phyloP scores from a whole-genome alignment of 2,329 filamentous ascomycete species.

The Trichoderma brevicompactum region DNA sequence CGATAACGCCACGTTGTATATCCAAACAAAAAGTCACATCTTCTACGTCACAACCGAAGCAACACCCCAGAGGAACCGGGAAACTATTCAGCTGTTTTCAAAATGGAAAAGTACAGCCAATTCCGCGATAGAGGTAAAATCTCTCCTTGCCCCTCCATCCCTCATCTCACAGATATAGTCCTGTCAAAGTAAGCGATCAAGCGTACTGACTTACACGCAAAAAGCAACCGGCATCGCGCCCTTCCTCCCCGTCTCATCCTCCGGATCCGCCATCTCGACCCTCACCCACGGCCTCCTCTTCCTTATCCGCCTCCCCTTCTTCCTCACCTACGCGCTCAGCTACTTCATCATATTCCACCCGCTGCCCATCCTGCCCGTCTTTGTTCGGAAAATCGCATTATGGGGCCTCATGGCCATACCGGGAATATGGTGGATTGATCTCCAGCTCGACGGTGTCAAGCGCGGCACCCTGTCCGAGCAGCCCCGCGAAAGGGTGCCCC shows the following conservation, averaged over 20 bases:
- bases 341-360: conserved; percentile 86
- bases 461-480: conserved; percentile 83
- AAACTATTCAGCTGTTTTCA: conserved; percentile 13
- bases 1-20: conserved; percentile 24
- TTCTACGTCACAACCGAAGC: not conserved
- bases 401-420: conserved; percentile 88
- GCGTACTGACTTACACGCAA: not conserved
- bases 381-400: conserved; percentile 77
- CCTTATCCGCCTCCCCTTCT: conserved; percentile 76
- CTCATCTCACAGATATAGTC: not conserved
- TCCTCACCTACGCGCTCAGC: conserved; percentile 66
- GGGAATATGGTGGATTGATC: conserved; percentile 96
- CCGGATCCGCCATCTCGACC: conserved; percentile 64
- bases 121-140: conserved; percentile 81
- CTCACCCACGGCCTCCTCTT: conserved; percentile 75
- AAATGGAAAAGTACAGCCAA: conserved; percentile 94
- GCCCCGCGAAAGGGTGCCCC: conserved; percentile 73
- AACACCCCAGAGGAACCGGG: not conserved
- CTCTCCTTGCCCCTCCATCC: not conserved
- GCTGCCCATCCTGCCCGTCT: conserved; percentile 64
- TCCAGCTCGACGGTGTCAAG: conserved; percentile 97
- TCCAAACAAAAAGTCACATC: not conserved
- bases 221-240: conserved; percentile 88
- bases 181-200: not conserved
- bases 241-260: conserved; percentile 81